phyloP scores from a whole-genome alignment of 371 early-diverging fungal species.

The Batrachochytrium dendrobatidis region DNA sequence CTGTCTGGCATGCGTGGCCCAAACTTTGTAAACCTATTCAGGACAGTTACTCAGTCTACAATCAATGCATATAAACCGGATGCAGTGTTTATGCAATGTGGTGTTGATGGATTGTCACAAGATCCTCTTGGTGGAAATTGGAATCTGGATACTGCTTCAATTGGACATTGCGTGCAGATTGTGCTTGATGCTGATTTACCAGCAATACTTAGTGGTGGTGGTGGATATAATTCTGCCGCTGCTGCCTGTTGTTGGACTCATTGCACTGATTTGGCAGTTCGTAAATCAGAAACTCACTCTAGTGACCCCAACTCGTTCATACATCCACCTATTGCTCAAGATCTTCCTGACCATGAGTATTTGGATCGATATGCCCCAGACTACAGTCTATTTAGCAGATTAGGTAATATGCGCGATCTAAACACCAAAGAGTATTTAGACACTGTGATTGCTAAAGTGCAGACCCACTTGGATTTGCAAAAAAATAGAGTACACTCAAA shows the following conservation, averaged over 20 bases:
- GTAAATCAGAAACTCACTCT: no score
- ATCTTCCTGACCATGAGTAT: slow-evolving; percentile 52
- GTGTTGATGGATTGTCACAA: slow-evolving; percentile 67
- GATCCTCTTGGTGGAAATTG: slow-evolving; percentile 59
- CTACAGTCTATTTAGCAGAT: slow-evolving; percentile 27
- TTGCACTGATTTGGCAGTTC: slow-evolving; percentile 46
- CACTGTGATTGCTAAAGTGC: background rate
- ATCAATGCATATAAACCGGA: slow-evolving; percentile 41
- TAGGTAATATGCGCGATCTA: background rate
- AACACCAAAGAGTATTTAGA: slow-evolving; percentile 1
- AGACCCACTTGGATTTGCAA: background rate
- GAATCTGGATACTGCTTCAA: slow-evolving; percentile 42
- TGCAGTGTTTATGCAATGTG: slow-evolving; percentile 77
- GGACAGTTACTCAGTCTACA: slow-evolving; percentile 25
- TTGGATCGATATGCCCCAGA: slow-evolving; percentile 49
- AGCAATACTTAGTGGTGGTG: slow-evolving; percentile 56
- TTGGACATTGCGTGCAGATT: slow-evolving; percentile 31
- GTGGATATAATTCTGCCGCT: slow-evolving; percentile 66
- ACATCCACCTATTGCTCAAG: background rate
- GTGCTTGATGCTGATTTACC: slow-evolving; percentile 33
- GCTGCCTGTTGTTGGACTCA: slow-evolving; percentile 67
- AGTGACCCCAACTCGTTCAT: no score
- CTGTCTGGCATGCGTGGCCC: slow-evolving; percentile 52
- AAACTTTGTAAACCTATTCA: slow-evolving; percentile 48
- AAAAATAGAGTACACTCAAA: background rate